Conservation (phyloP, 305 asterid species). For the Solanum hybrid region DNA sequence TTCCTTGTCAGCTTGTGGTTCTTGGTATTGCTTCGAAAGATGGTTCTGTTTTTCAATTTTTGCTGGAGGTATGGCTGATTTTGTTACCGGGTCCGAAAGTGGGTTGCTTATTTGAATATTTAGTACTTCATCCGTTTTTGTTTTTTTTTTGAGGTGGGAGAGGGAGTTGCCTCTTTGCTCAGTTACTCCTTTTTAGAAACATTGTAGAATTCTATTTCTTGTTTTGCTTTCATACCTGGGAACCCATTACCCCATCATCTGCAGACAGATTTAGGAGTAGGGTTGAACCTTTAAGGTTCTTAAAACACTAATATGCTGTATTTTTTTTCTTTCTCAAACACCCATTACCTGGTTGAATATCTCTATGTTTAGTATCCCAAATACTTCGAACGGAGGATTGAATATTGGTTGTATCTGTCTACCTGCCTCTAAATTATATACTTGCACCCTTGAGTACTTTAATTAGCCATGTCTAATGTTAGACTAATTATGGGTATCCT, state of each 20-base stretch:
- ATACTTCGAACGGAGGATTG: background rate
- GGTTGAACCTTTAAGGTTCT: background rate
- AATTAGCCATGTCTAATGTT: background rate
- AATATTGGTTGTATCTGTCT: background rate
- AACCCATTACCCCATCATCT: background rate
- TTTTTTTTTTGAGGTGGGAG: background rate
- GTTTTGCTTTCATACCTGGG: background rate
- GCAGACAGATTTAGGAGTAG: background rate
- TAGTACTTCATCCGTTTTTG: background rate
- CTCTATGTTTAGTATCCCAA: background rate
- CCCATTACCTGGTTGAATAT: background rate
- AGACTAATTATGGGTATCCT: background rate
- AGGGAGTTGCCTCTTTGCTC: background rate
- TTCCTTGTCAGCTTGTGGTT: constrained; percentile 5
- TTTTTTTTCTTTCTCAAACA: background rate
- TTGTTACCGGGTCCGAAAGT: background rate
- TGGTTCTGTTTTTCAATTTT: constrained; percentile 2
- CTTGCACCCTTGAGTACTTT: background rate
- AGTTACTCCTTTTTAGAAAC: background rate
- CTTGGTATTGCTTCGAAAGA: constrained; percentile 8
- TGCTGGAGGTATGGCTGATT: background rate
- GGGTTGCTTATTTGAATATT: background rate
- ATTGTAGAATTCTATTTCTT: background rate
- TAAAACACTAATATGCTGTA: background rate
- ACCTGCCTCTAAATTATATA: background rate